Evolutionary conservation across 192 early-diverging fungal genomes (phyloP).

Genomic region (Backusella sp.): DNA sequence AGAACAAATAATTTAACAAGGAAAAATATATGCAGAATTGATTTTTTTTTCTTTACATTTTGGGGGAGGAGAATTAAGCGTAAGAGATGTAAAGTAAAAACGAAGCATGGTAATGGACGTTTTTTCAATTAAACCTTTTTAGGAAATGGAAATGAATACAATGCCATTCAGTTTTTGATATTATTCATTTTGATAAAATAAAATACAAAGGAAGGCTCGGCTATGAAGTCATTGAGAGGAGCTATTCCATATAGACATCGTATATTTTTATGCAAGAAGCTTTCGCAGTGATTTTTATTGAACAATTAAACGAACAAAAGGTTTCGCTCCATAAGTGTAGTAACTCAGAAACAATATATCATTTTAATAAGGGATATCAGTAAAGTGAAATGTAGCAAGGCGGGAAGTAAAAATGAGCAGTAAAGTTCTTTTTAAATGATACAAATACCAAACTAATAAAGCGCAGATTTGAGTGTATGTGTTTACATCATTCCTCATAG

Average conservation of each 20-base stretch:
- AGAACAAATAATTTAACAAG: neutral
- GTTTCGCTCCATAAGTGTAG: neutral
- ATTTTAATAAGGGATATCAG: neutral
- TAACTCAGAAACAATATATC: neutral
- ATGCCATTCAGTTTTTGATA: neutral
- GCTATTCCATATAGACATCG: too few species aligned
- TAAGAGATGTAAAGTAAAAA: neutral
- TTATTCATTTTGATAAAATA: neutral
- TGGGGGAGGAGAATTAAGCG: neutral
- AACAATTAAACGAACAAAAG: neutral
- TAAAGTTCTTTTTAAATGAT: neutral
- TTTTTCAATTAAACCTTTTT: conserved; percentile 17
- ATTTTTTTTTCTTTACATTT: neutral
- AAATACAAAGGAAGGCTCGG: neutral
- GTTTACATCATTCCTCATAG: neutral
- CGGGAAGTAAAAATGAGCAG: neutral
- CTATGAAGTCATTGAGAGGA: neutral
- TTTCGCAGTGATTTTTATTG: neutral
- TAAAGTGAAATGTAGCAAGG: neutral
- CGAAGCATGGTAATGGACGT: neutral
- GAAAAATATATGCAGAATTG: neutral
- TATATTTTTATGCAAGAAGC: neutral
- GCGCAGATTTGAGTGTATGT: neutral
- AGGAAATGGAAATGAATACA: conserved; percentile 2
- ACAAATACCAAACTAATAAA: neutral